Conservation (phyloP, 805 yeast species). For the Candida namnaoensis region DNA sequence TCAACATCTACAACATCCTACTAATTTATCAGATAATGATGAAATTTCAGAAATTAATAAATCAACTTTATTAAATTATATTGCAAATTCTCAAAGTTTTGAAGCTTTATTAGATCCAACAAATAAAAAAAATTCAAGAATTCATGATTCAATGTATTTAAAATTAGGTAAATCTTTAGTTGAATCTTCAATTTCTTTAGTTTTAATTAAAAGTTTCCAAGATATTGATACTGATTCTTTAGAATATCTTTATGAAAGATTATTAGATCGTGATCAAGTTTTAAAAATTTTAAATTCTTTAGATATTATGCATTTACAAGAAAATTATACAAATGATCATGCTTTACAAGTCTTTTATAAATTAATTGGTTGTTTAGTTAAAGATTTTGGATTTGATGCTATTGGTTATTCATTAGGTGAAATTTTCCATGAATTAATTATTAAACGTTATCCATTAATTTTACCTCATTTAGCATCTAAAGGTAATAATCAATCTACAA, state of each 20-base stretch:
- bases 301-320: slow-evolving; percentile 18
- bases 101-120: slow-evolving; percentile 27
- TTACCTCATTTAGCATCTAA: slow-evolving; percentile 24
- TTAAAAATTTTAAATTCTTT: slow-evolving; percentile 27
- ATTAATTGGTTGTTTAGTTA: slow-evolving; percentile 60
- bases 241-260: slow-evolving; percentile 37
- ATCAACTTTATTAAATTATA: slow-evolving; percentile 32
- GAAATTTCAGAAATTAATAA: slow-evolving; percentile 15
- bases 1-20: background rate
- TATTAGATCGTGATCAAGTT: slow-evolving; percentile 14
- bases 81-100: slow-evolving; percentile 60
- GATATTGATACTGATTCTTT: slow-evolving; percentile 46
- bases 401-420: slow-evolving; percentile 61
- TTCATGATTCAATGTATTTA: slow-evolving; percentile 36
- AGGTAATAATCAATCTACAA: slow-evolving; percentile 9
- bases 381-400: slow-evolving; percentile 74
- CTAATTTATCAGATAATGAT: background rate
- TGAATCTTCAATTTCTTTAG: slow-evolving; percentile 45
- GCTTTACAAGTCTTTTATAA: slow-evolving; percentile 49
- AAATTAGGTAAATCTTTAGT: slow-evolving; percentile 51
- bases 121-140: slow-evolving; percentile 14
- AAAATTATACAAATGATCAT: slow-evolving; percentile 11
- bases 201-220: slow-evolving; percentile 55
- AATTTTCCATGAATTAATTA: slow-evolving; percentile 50
- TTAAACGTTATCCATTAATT: slow-evolving; percentile 58